Conservation (phyloP, 345 rosid genomes). For the Syzygium oleosum region DNA sequence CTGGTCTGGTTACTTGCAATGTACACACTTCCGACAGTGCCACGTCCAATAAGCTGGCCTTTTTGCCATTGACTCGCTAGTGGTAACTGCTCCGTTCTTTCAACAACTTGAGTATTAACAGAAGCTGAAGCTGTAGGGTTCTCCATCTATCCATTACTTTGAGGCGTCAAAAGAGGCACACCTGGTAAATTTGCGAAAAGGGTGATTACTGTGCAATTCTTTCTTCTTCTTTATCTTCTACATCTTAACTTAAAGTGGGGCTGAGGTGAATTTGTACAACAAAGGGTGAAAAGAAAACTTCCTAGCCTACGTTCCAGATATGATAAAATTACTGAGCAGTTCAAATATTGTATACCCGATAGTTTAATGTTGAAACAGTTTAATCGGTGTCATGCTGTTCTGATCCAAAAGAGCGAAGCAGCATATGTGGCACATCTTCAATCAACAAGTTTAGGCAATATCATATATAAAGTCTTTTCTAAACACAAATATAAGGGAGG, state of each 20-base stretch:
- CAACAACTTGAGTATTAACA: neutral
- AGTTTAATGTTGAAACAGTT: neutral
- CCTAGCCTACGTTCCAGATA: neutral
- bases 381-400: neutral
- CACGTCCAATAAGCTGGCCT: slow-evolving; percentile 62
- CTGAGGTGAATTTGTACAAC: neutral
- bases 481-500: too few species aligned
- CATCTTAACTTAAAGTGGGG: neutral
- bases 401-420: neutral
- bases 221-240: neutral
- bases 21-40: slow-evolving; percentile 73
- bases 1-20: slow-evolving; percentile 78
- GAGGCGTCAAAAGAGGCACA: neutral
- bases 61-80: slow-evolving; percentile 35
- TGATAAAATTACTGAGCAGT: neutral
- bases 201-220: neutral
- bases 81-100: neutral
- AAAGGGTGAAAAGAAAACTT: neutral
- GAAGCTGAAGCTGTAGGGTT: neutral
- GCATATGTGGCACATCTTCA: neutral
- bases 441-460: neutral
- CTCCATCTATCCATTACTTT: neutral
- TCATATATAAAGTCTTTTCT: neutral
- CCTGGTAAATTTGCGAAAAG: neutral
- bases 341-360: neutral